Evolutionary conservation across 345 rosid genomes (phyloP).

Genomic region (Psidium guajava): DNA sequence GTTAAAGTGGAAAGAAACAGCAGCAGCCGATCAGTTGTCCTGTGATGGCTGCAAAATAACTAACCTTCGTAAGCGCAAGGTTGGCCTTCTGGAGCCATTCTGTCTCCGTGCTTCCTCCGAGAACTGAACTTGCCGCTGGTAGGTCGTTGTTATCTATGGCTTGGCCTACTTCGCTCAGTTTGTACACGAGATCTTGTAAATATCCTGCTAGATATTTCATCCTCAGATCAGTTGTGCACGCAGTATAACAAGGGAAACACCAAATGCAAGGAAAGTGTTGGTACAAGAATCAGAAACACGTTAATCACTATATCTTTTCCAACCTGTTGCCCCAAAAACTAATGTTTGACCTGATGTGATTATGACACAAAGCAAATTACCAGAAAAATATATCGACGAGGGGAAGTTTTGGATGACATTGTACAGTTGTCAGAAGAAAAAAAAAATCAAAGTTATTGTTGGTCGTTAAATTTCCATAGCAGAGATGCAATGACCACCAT

Average conservation of each 20-base stretch:
- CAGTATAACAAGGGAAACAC: neutral
- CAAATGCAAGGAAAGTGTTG: neutral
- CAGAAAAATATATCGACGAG: neutral
- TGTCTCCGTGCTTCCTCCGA: constrained; percentile 48
- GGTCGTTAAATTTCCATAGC: neutral
- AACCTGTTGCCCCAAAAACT: neutral
- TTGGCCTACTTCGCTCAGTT: constrained; percentile 84
- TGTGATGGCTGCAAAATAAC: neutral
- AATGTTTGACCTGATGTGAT: neutral
- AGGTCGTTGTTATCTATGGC: constrained; percentile 84
- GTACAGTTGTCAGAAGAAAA: neutral
- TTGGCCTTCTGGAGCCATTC: constrained; percentile 76
- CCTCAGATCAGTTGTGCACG: neutral
- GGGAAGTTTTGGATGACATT: neutral
- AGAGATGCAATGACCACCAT: neutral
- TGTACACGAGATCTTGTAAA: constrained; percentile 82
- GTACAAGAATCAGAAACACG: neutral
- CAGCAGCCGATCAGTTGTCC: neutral
- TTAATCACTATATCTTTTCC: neutral
- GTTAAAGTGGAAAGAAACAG: neutral
- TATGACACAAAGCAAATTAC: neutral
- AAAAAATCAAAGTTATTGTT: neutral
- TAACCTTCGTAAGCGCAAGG: constrained; percentile 64
- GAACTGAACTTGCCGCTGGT: constrained; percentile 54
- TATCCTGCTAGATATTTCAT: constrained; percentile 41